phyloP scores from a whole-genome alignment of 1,139 yeast genomes.

The Martiniozyma asiatica region DNA sequence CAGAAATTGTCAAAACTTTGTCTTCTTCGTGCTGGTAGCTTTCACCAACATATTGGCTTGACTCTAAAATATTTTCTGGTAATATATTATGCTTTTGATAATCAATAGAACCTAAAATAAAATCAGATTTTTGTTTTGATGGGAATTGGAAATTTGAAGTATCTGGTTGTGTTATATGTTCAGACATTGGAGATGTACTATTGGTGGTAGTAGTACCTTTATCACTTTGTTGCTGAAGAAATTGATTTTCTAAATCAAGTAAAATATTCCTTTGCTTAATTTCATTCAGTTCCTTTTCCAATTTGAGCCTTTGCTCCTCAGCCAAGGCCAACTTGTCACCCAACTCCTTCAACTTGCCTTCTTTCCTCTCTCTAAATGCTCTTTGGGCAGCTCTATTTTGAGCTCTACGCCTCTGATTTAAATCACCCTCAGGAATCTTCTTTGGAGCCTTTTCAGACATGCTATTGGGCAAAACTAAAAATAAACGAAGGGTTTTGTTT shows the following conservation, averaged over 20 bases:
- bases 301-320: slow-evolving; percentile 43
- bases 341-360: slow-evolving; percentile 56
- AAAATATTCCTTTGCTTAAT: slow-evolving; percentile 42
- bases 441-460: slow-evolving; percentile 34
- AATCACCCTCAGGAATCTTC: too few relatives aligned
- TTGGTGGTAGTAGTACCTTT: not conserved
- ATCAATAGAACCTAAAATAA: slow-evolving; percentile 16
- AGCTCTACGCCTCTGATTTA: slow-evolving; percentile 52
- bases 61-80: not conserved
- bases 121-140: slow-evolving; percentile 14
- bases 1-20: slow-evolving; percentile 57
- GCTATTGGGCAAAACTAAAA: not conserved
- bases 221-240: slow-evolving; percentile 27
- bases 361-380: slow-evolving; percentile 81
- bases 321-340: slow-evolving; percentile 47
- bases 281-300: slow-evolving; percentile 42
- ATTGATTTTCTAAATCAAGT: slow-evolving; percentile 49
- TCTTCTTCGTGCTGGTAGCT: slow-evolving; percentile 22
- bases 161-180: not conserved
- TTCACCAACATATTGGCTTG: slow-evolving; percentile 6
- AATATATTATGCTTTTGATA: slow-evolving; percentile 7
- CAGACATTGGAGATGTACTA: not conserved
- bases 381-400: slow-evolving; percentile 86
- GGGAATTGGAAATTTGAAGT: slow-evolving; percentile 6
- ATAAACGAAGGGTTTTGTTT: not conserved